Evolutionary conservation across 2,329 filamentous ascomycete species (phyloP), one percentile per base, ranked within the genome.

Genomic region (Fusarium tjaetaba): DNA sequence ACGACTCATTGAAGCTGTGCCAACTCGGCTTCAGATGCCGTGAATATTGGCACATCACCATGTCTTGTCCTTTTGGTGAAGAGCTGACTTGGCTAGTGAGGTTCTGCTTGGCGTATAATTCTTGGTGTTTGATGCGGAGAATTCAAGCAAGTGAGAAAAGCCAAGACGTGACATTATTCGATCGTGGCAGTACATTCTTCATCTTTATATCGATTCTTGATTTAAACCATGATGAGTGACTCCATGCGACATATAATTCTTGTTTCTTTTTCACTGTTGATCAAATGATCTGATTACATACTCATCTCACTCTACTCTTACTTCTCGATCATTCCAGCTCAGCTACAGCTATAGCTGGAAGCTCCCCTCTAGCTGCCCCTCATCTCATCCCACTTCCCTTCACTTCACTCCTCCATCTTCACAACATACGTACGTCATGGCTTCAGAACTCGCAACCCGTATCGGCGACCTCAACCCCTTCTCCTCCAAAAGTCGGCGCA

Each of bases 381-480:
- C 68, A 74, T 51, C 66, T 68, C 68, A 74, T 55, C 64, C 74
- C 66, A 62, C 45, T 48, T 65, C 61, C 45, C 45, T 48, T 73
- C 65, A 64, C 62, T 59, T 49, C 46, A 24, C 59, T 34, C 26
- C 24, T 41, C 22, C 55, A 51, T 55, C 61, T 38, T 51, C 39
- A n/a, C 43, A 41, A 52, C 61, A 4, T 59, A 58, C 70, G 22
- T 61, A 58, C 70, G 32, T 61, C 69, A 62, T 75, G 68, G 64
- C 73, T 72, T 70, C 78, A 22, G 79, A 81, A 24, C 65, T 83
- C 46, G 61, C 79, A 20, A 53, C 77, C 18, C 78, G 77, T 34
- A 58, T 83, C 41, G 75, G 76, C 42, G 65, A 60, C 34, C 69
- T 83, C 14, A 82, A 82, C 42, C 81, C 79, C 13, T 82, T 78